Base-by-base conservation (phyloP, 495 filamentous ascomycete genomes). In the Trichoderma orchidacearum region DNA sequence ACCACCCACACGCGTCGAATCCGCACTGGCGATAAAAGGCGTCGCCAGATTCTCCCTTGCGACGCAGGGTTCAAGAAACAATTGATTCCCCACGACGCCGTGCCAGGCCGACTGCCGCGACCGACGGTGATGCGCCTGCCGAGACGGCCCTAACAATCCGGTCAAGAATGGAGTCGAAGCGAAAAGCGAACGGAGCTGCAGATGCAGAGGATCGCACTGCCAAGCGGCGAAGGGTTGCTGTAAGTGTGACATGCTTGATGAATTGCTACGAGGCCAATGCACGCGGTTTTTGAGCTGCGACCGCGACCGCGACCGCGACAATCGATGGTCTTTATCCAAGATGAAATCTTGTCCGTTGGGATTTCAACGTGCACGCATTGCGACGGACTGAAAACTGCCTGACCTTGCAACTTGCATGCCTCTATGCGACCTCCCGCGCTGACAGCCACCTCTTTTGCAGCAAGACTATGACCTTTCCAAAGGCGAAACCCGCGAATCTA, bases 111-210 rank as follows among this genome's bases (percentile, higher is more conserved):
- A 18, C 15, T 23, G 41, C 21, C 36, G 36, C 17, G 8, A 23
- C 41, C 9, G 41, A 48, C 41, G 41, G 41, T 48, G 27, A 48
- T 48, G 41, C 41, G 41, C 41, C 41, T 48, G 41, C 41, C 12
- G 41, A 25, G 27, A 48, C 30, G 30, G n/a, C n/a, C n/a, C 53
- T 35, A 21, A 27, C 53, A 4, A 36, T 55, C 53, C 23, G 36
- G 30, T 21, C 53, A 5, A 55, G 27, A 41, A 87, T 87, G 84
- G 83, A 82, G 56, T 76, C 77, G 58, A 90, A 88, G 75, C 80
- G 86, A 54, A 87, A 86, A 66, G 65, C 72, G 15, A 65, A 66
- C 50, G 68, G 66, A 48, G 59, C 65, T 32, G 66, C 62, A 48
- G 74, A 80, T 29, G 56, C 64, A 50, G 76, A 81, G 30, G 80